Evolutionary conservation across 2,329 filamentous ascomycete genomes (phyloP), one percentile per base, ranked within the genome.

Genomic region (Penicillium sumatraense): DNA sequence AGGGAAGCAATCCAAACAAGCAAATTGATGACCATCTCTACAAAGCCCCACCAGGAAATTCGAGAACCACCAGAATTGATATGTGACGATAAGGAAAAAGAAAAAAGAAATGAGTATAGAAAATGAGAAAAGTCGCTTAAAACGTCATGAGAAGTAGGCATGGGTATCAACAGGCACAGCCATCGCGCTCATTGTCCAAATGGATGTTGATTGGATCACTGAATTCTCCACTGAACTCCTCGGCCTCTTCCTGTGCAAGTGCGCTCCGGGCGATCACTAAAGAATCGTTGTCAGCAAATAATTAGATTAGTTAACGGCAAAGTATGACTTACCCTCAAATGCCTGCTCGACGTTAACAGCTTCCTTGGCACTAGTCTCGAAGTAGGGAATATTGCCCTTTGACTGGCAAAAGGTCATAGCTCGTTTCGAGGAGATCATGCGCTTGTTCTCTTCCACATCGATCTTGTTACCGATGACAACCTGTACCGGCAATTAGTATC

Each of bases 401-500:
- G 91, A 96, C 76, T 97, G 92, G 77, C 95, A 99, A 75, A 97
- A 99, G 13, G 93, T 93, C 86, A 93, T 93, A 56, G 95, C 95
- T 61, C 95, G 86, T 84, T 98, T 98, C 69, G 89, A 93, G 26
- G 91, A 96, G 68, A 99, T 96, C 82, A 95, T 91, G 74, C 95
- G 86, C 83, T 97, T 97, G 82, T 89, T 96, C 79, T 98, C 95
- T 74, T 97, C 95, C 42, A 97, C 89, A 80, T 99, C 95, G 68
- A 99, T 96, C 84, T 99, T 99, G 84, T 99, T 99, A 54, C 95
- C 95, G 56, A 99, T 86, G 35, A 99, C 95, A 57, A 96, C 90
- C 90, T 93, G 52, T 23, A 40, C n/a, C 36, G 33, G 33, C 18
- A 40, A 33, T 45, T 14, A 36, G 35, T 36, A 49, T 23, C 10